Conservation (phyloP, 208 protist species). For the Spongospora subterranea region DNA sequence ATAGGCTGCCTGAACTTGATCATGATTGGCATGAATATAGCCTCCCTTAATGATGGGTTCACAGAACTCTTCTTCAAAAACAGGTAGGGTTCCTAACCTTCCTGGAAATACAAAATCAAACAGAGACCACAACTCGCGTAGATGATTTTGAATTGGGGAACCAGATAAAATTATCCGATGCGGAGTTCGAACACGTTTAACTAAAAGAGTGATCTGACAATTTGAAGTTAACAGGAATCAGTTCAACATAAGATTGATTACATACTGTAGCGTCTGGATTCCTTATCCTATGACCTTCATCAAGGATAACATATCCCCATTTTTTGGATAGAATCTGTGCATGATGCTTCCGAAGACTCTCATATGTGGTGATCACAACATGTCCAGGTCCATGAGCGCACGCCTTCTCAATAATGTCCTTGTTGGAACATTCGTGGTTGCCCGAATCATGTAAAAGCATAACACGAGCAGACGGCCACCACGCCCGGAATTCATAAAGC, state of each 20-base stretch:
- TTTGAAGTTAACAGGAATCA: neutral
- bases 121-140: constrained; percentile 97
- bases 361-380: constrained; percentile 89
- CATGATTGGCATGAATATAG: constrained; percentile 81
- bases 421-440: neutral
- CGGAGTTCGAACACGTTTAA: constrained; percentile 88
- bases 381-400: neutral
- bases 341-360: constrained; percentile 75
- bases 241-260: neutral
- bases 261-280: constrained; percentile 52
- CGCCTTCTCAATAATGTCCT: neutral
- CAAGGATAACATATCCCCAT: constrained; percentile 93
- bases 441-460: constrained; percentile 83
- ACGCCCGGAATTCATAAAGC: constrained; percentile 88
- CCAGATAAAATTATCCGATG: constrained; percentile 93
- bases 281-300: constrained; percentile 71
- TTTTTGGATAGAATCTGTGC: constrained; percentile 62
- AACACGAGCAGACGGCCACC: constrained; percentile 80
- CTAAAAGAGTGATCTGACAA: constrained; percentile 85
- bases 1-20: constrained; percentile 83
- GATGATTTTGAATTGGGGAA: constrained; percentile 94
- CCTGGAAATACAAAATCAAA: constrained; percentile 98
- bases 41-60: constrained; percentile 84
- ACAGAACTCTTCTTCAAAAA: constrained; percentile 82
- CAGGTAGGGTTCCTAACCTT: constrained; percentile 84